Evolutionary conservation across 352 stramenopile species (phyloP), one percentile per base, ranked within the genome.

Genomic region (Globisporangium carolinianum): DNA sequence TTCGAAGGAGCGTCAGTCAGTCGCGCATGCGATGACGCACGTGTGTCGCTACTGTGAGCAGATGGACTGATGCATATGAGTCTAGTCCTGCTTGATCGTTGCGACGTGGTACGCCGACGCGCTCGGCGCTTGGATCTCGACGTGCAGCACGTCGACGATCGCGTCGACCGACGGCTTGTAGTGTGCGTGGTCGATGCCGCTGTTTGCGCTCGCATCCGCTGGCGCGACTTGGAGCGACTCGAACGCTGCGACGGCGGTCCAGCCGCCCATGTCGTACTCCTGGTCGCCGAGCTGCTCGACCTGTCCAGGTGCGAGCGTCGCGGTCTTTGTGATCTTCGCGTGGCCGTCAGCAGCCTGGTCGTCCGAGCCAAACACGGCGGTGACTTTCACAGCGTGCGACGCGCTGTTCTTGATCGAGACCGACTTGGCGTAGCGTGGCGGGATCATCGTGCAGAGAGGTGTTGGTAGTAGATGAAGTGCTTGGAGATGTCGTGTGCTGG

Each of bases 251-350:
- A 82, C 67, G 4, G 78, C 79, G 48, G 71, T 89, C 77, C 76
- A 91, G 41, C 70, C 67, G 57, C 72, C 83, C 83, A 94, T 94
- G 70, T 94, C 72, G 71, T 86, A 91, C 65, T 81, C 68, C 57
- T 86, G 73, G 58, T 88, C 81, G 39, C 72, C 67, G 43, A 91
- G 63, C 32, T 42, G 73, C 5, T 55, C 58, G 37, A 74, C 67
- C 0, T 63, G 64, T 66, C 7, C 76, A 0, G 81, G 70, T 24
- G 65, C 75, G 45, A 90, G 48, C 60, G 80, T 72, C 46, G 71
- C 58, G 41, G 67, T 79, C 62, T 89, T 73, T 39, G 61, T 60
- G 58, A 91, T 82, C 68, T 89, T 87, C 43, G 64, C 67, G 54
- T 91, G 76, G 45, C 82, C 83, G 39, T 76, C 69, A 41, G 76